Evolutionary conservation across 805 yeast species (phyloP), one percentile per base, ranked within the genome.

Genomic region (Torulaspora indica): DNA sequence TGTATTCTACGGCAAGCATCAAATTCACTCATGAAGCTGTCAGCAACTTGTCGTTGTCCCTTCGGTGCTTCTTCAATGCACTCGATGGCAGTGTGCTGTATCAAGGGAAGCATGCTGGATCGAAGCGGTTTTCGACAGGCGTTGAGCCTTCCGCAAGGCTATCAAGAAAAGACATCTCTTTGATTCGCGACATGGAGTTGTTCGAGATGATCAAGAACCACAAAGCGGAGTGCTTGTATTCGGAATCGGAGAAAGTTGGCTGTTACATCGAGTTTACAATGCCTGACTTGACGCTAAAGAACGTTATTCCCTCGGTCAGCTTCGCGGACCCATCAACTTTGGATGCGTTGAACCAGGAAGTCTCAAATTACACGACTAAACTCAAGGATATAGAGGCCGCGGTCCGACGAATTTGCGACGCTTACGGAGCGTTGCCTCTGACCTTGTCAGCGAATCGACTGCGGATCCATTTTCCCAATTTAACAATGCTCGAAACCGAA

Each of bases 391-490:
- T 80, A 25, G 63, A 70, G 49, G 58, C 66, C 17, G 75, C 74
- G 48, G 65, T 79, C 38, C 53, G 65, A 32, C 57, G 59, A 35
- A 68, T 78, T 30, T 68, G 78, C 46, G 76, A 79, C 24, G 53
- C 61, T 3, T 76, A 81, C 45, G 93, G 93, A 2, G 79, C 80
- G 49, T 75, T 80, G 51, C 88, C 85, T 7, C 68, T 83, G 43
- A 70, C 78, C 37, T 64, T 76, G 42, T 70, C 70, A 36, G 56
- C 64, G 30, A 59, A 66, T 9, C 66, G 70, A 24, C 63, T 79
- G 40, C 67, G 82, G 51, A 77, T 82, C 10, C 82, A 77, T 58
- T 85, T 87, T 66, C 88, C 91, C 27, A 85, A 83, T 58, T 73
- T 83, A 47, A 87, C 83, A 47, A 64, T 72, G 5, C 67, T 61